Evolutionary conservation across 2,329 filamentous ascomycete genomes (phyloP), one percentile per base, ranked within the genome.

Genomic region (Penicillium sp.): DNA sequence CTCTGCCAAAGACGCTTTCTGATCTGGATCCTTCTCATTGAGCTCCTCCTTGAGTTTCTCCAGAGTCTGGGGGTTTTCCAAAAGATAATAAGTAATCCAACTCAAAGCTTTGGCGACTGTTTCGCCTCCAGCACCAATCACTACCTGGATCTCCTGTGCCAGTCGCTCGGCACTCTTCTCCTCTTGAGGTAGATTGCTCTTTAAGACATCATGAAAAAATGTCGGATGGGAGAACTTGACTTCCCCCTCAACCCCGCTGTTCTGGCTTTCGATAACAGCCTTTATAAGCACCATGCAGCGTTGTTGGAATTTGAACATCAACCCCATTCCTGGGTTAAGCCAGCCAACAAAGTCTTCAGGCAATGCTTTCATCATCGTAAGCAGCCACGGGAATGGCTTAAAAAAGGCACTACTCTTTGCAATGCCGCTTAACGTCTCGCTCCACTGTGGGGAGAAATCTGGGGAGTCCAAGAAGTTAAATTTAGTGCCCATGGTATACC

Each of bases 401-500:
- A 68, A 55, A 12, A 65, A 63, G 1, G 60, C 59, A 5, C 60
- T 58, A 4, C 58, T 62, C n/a, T 61, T 56, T 8, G 64, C 62
- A 16, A 65, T 65, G 1, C 62, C 64, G 23, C 59, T 61, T 11
- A 70, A 57, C 3, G 68, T 68, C 20, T 64, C 62, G 6, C 64
- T 61, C 69, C 69, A 72, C 26, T 65, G 61, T 5, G 67, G 67
- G 16, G 62, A 59, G 23, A 69, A 71, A 35, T 69, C 66, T 1
- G 66, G 61, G 7, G 63, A 61, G 24, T 71, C 68, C 8, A 72
- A 62, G 61, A 69, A 71, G 52, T 67, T 59, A 45, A 65, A 70
- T 1, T 62, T 62, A 14, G 62, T 53, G n/a, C 65, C 64, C 63
- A 71, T 65, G n/a, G 65, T 65, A 57, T 77, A 78, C 52, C 75